Percentiles rank a stretch among this genome's conserved stretches.
These are phyloP conservation scores for Leccinum griseonigrum DNA, from an alignment of 1,284 basidiomycete species.

Conservation along the genomic window DNA sequence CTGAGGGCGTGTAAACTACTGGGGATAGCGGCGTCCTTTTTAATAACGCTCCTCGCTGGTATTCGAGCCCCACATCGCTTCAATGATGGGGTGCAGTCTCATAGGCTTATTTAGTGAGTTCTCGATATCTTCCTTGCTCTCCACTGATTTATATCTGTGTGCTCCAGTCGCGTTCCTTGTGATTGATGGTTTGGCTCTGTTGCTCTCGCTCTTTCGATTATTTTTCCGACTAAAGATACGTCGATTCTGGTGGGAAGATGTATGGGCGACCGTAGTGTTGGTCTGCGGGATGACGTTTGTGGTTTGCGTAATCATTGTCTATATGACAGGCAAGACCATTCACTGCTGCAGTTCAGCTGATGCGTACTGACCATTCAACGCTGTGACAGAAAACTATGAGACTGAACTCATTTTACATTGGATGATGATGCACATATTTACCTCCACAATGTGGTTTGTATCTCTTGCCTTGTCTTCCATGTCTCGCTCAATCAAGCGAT, in stretches of 20 bases:
- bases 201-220: slow-evolving; percentile 8
- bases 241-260: slow-evolving; percentile 24
- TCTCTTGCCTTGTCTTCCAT: background rate
- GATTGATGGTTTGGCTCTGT: background rate
- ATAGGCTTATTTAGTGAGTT: background rate
- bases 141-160: background rate
- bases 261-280: slow-evolving; percentile 13
- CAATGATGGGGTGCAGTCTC: background rate
- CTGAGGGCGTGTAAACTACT: background rate
- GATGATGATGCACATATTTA: background rate
- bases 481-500: background rate
- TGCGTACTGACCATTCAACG: background rate
- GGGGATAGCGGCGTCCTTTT: background rate
- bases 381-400: background rate
- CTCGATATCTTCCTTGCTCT: background rate
- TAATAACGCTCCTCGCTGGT: background rate
- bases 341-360: background rate
- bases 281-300: background rate
- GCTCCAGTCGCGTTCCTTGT: background rate
- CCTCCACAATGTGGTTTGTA: background rate
- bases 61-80: background rate
- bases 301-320: background rate
- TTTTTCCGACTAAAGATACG: slow-evolving; percentile 4
- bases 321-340: background rate
- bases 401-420: background rate